Percentiles rank a stretch among this genome's conserved stretches.
Conservation (phyloP, 805 yeast genomes). For the Wickerhamomyces bisporus region DNA sequence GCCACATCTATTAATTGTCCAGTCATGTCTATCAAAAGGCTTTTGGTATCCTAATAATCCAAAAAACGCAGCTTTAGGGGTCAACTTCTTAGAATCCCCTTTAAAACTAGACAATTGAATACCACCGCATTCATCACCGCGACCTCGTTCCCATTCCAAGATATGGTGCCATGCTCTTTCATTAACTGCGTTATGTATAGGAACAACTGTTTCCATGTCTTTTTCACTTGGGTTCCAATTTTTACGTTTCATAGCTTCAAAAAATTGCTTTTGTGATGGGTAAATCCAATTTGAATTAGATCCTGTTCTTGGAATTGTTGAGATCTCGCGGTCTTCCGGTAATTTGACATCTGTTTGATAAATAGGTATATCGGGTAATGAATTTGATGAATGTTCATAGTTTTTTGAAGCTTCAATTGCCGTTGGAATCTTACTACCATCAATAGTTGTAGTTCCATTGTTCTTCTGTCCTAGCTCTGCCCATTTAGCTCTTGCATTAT, state of each 20-base stretch:
- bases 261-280: conserved; percentile 93
- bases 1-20: conserved; percentile 88
- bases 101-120: conserved; percentile 78
- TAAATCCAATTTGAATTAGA: conserved; percentile 77
- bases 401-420: conserved; percentile 9
- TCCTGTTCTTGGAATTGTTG: conserved; percentile 80
- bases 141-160: conserved; percentile 68
- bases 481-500: conserved; percentile 54
- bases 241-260: conserved; percentile 88
- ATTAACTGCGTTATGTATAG: conserved; percentile 90
- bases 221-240: conserved; percentile 75
- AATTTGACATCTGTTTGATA: conserved; percentile 36
- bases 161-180: conserved; percentile 91
- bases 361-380: conserved; percentile 30
- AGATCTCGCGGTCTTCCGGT: conserved; percentile 70
- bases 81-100: conserved; percentile 80
- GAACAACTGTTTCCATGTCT: conserved; percentile 89
- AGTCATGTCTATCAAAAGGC: conserved; percentile 96
- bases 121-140: conserved; percentile 73
- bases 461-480: conserved; percentile 27
- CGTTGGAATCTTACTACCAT: conserved; percentile 17
- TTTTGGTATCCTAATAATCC: conserved; percentile 59
- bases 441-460: conserved; percentile 10
- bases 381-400: conserved; percentile 41
- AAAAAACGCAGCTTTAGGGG: conserved; percentile 82